Conservation (phyloP, 2,329 filamentous ascomycete species). For the Alternaria burnsii region DNA sequence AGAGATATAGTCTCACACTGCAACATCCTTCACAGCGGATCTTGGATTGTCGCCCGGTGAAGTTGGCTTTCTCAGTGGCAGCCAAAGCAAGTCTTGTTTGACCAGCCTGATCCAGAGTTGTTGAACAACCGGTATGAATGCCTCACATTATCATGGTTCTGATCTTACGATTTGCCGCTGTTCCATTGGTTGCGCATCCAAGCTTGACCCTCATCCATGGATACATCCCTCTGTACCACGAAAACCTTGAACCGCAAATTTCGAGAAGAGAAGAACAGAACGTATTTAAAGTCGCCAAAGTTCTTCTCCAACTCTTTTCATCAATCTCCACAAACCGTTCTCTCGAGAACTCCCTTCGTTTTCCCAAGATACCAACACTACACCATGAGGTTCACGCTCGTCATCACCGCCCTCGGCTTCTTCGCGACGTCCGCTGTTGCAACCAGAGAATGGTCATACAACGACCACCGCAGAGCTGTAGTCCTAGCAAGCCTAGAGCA, state of each 20-base stretch:
- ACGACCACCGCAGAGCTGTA: background rate
- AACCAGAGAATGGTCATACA: background rate
- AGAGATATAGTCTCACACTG: background rate
- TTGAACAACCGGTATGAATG: background rate
- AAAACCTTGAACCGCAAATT: background rate
- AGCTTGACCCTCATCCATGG: background rate
- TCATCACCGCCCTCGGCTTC: background rate
- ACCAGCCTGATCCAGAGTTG: too few species aligned
- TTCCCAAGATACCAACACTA: background rate
- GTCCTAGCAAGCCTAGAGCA: background rate
- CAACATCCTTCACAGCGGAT: background rate
- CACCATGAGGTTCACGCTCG: background rate
- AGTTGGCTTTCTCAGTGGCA: background rate
- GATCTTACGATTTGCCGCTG: background rate
- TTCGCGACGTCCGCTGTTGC: background rate
- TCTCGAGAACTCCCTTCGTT: too few species aligned
- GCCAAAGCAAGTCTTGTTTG: background rate
- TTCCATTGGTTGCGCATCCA: background rate
- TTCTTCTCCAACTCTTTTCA: background rate
- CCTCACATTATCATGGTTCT: background rate
- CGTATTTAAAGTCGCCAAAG: accelerated
- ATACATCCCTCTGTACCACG: background rate
- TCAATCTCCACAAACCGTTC: background rate
- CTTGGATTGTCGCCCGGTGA: background rate
- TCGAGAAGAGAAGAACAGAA: background rate